These are phyloP conservation scores for Bonia amplexicaulis DNA, from an alignment of 176 grass and related monocot genomes.

Conservation along the genomic window DNA sequence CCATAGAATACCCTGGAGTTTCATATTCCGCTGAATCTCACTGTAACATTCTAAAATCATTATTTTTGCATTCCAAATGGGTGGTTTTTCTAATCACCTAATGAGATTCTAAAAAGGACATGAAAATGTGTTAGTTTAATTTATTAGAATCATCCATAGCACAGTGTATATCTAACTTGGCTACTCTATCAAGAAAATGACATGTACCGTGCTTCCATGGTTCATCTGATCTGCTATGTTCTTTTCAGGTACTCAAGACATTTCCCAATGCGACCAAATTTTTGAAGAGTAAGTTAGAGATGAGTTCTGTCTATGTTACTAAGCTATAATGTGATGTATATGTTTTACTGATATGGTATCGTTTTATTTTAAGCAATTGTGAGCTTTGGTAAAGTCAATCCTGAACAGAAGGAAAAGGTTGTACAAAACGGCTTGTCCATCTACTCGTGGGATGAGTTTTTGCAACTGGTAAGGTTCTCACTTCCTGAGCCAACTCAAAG, in stretches of 20 bases:
- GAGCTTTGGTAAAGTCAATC: conserved; percentile 72
- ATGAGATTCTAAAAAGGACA: neutral
- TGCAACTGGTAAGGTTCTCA: conserved; percentile 51
- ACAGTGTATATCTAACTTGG: neutral
- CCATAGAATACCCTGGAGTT: neutral
- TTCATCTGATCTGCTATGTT: neutral
- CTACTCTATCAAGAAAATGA: neutral
- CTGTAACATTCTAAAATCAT: neutral
- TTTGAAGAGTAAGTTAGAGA: conserved; percentile 64
- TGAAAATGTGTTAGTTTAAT: neutral
- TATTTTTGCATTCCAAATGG: neutral
- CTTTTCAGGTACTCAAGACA: conserved; percentile 84
- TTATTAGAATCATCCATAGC: conserved; percentile 9
- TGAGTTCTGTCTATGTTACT: neutral
- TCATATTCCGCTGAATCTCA: neutral
- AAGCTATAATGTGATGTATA: conserved; percentile 7
- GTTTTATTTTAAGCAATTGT: conserved; percentile 71
- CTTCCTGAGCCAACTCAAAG: neutral
- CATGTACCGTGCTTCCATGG: neutral
- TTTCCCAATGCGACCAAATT: conserved; percentile 51
- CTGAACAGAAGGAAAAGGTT: conserved; percentile 66
- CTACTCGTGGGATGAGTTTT: conserved; percentile 84
- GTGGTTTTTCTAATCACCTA: neutral
- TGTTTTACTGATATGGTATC: conserved; percentile 20
- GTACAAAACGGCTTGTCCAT: conserved; percentile 68